phyloP scores from a whole-genome alignment of 2,329 filamentous ascomycete species.

The Stemphylium beticola region DNA sequence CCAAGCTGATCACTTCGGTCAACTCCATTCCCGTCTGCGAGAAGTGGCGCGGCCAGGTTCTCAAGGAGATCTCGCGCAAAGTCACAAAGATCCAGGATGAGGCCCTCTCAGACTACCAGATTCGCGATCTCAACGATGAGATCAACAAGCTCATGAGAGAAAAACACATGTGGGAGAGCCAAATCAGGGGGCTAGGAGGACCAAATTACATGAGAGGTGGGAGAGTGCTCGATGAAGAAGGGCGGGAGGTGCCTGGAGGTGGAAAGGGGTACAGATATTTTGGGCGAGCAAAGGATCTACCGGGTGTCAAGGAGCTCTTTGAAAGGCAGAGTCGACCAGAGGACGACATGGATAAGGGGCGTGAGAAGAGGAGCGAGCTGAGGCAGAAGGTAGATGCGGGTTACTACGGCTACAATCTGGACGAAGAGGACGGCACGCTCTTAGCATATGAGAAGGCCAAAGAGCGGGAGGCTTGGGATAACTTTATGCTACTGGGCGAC shows the following conservation, averaged over 20 bases:
- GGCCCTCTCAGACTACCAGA: slow-evolving; percentile 92
- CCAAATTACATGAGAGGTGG: slow-evolving; percentile 91
- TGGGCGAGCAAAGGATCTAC: slow-evolving; percentile 85
- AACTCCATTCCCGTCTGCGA: slow-evolving; percentile 86
- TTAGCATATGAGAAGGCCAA: slow-evolving; percentile 81
- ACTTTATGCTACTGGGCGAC: slow-evolving; percentile 65
- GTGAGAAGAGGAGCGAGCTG: slow-evolving; percentile 72
- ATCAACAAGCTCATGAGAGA: slow-evolving; percentile 99
- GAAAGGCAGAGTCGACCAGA: slow-evolving; percentile 43
- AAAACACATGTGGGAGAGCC: slow-evolving; percentile 98
- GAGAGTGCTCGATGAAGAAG: slow-evolving; percentile 61
- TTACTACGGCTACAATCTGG: slow-evolving; percentile 94
- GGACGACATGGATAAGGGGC: slow-evolving; percentile 63
- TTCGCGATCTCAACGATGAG: slow-evolving; percentile 97
- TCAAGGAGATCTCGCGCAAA: slow-evolving; percentile 97
- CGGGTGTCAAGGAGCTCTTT: slow-evolving; percentile 88
- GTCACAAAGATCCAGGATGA: slow-evolving; percentile 94
- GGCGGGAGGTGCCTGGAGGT: slow-evolving; percentile 64
- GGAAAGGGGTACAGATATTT: slow-evolving; percentile 89
- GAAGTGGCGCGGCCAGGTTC: slow-evolving; percentile 96
- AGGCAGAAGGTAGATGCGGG: slow-evolving; percentile 83
- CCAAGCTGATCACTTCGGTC: slow-evolving; percentile 88
- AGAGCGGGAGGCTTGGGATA: slow-evolving; percentile 79
- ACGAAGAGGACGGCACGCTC: slow-evolving; percentile 85
- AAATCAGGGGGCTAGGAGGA: slow-evolving; percentile 93